A percentile compares a stretch with the other conserved stretches of the same genome.
Conservation (phyloP, 2,329 filamentous ascomycete species). For the Claviceps maximensis region DNA sequence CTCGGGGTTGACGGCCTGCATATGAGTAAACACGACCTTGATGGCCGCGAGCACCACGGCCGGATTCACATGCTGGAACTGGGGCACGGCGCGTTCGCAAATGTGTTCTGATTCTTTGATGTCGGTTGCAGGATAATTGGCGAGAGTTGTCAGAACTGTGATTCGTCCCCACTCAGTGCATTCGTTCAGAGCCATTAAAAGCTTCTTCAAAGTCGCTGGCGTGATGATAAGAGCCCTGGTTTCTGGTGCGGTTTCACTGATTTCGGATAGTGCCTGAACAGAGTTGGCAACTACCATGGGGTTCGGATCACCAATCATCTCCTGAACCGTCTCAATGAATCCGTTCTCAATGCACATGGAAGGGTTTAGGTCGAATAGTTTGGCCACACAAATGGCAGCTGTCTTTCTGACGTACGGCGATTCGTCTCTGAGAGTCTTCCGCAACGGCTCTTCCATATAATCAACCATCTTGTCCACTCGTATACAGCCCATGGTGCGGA, state of each 20-base stretch:
- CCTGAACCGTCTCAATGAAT: conserved; percentile 84
- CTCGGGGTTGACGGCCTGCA: conserved; percentile 70
- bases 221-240: conserved; percentile 78
- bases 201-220: conserved; percentile 75
- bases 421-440: conserved; percentile 93
- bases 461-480: conserved; percentile 99
- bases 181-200: conserved; percentile 91
- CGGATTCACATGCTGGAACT: conserved; percentile 97
- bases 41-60: conserved; percentile 95
- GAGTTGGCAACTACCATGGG: conserved; percentile 99
- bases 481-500: conserved; percentile 97
- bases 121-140: conserved; percentile 76
- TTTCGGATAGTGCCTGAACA: conserved; percentile 85
- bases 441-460: conserved; percentile 96
- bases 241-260: conserved; percentile 79
- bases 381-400: conserved; percentile 92
- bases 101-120: conserved; percentile 96
- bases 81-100: conserved; percentile 86
- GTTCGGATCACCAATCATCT: conserved; percentile 93
- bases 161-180: conserved; percentile 98
- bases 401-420: conserved; percentile 98
- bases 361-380: conserved; percentile 91
- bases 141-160: conserved; percentile 79
- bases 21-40: conserved; percentile 94
- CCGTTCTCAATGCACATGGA: conserved; percentile 91